Evolutionary conservation across 495 filamentous ascomycete genomes (phyloP).

Genomic region (Haplographium delicatum): DNA sequence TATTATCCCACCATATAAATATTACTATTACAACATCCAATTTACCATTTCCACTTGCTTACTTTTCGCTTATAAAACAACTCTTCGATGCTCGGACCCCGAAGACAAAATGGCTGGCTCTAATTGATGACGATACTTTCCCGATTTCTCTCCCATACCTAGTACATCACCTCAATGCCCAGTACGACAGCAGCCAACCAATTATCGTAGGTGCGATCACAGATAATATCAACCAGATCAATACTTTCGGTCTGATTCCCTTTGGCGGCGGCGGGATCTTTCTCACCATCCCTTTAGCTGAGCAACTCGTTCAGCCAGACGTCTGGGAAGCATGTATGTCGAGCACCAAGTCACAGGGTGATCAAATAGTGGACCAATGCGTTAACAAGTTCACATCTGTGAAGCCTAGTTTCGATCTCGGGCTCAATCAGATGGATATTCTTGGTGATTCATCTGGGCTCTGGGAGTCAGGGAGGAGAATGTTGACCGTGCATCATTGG

Average conservation of each 20-base stretch:
- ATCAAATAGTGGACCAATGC: slow-evolving; percentile 19
- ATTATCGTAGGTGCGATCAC: slow-evolving; percentile 59
- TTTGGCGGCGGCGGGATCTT: slow-evolving; percentile 69
- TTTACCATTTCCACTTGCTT: slow-evolving; percentile 54
- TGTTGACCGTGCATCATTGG: slow-evolving; percentile 56
- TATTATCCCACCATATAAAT: slow-evolving; percentile 42
- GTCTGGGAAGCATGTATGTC: slow-evolving; percentile 15
- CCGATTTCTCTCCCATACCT: slow-evolving; percentile 56
- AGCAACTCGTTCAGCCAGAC: slow-evolving; percentile 43
- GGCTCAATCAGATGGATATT: slow-evolving; percentile 44
- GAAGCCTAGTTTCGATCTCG: slow-evolving; percentile 9
- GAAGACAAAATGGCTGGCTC: slow-evolving; percentile 56
- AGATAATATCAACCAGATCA: slow-evolving; percentile 55
- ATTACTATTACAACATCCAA: slow-evolving; percentile 50
- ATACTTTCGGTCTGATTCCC: slow-evolving; percentile 57
- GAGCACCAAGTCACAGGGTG: slow-evolving; percentile 13
- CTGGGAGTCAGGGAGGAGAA: slow-evolving; percentile 49
- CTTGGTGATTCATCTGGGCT: slow-evolving; percentile 41
- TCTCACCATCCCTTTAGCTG: slow-evolving; percentile 54
- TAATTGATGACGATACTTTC: slow-evolving; percentile 73
- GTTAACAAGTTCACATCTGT: slow-evolving; percentile 6
- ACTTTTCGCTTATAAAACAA: slow-evolving; percentile 56
- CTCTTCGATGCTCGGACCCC: slow-evolving; percentile 48
- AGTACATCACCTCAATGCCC: slow-evolving; percentile 39
- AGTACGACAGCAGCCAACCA: slow-evolving; percentile 45